Evolutionary conservation across 805 yeast species (phyloP), one percentile per base, ranked within the genome.

Genomic region (Starmerella geochares): DNA sequence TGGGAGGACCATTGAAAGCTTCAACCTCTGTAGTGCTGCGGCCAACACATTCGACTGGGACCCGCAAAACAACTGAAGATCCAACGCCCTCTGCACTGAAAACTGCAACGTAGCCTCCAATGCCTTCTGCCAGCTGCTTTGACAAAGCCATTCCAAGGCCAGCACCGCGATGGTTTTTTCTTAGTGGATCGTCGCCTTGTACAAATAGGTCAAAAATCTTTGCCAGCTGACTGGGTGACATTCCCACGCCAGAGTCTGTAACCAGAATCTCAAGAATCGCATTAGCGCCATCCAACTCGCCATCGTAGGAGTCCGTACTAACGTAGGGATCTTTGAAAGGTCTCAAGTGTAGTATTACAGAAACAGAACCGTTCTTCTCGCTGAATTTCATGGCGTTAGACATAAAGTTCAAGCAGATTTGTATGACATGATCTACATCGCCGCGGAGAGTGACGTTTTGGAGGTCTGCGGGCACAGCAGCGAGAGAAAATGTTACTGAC

Each of bases 181-280:
- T 81, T 35, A 90, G 71, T 0, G 96, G 87, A 64, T 87, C 95
- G 61, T 92, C 97, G 46, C 97, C 98, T 67, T 90, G 98, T 16
- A 87, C 87, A 69, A 90, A 90, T 2, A 97, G 95, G 62, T 92
- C 96, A 66, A 90, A 90, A 0, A 90, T 90, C 50, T 82, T 79
- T 40, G 82, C 81, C 59, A 87, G 95, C 47, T 87, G 69, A 0
- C 79, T 75, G 20, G 81, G 79, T 36, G 86, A 90, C 48, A 90
- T 88, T 50, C 98, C 98, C 1, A 95, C 86, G 3, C 98, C 97
- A 0, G 94, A 83, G 63, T 90, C 98, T 24, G 74, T 75, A 10
- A 92, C 95, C 52, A 80, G 80, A 40, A 92, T 75, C 59, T 82
- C 83, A 38, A 82, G 61, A 3, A 56, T 38, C 2, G 48, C 47